Evolutionary conservation across 495 filamentous ascomycete genomes (phyloP), one percentile per base, ranked within the genome.

Genomic region (Aspergillus biplanus): DNA sequence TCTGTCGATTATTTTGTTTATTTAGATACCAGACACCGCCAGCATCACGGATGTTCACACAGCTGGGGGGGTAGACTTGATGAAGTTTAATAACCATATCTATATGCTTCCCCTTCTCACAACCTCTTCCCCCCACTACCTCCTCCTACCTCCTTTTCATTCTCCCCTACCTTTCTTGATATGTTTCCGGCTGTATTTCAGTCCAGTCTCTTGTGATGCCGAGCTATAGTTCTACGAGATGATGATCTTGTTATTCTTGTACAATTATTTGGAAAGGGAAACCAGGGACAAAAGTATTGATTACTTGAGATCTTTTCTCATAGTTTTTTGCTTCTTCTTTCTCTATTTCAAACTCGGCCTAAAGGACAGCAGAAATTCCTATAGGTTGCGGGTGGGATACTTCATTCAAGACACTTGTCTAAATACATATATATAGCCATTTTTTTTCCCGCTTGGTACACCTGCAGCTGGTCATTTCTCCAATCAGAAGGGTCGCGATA

Each of bases 41-140:
- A 65, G 65, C 56, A 48, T 60, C 53, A 56, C 50, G 47, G 52
- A 58, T 67, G 39, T 33, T 66, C 63, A 46, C 56, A 42, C 44
- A 58, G 63, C 67, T 65, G 71, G 72, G 61, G 66, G 69, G 66
- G 68, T 52, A 52, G 69, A 65, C 61, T 63, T 78, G 71, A 76
- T 74, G 77, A 80, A 49, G 68, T 64, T 71, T 74, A 68, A 78
- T 72, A 75, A 78, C 71, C 67, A 65, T 65, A 65, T 72, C 66
- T 69, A 66, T 65, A 64, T 61, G 58, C 56, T 47, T 65, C 66
- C 61, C 37, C 33, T 66, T 70, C 46, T 66, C 35, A 49, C 27
- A 52, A 55, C 54, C 33, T 63, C 33, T 66, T 59, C 54, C 52
- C 49, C 44, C 55, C 32, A 53, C 47, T 37, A 58, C 39, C 12